Evolutionary conservation across 345 rosid species (phyloP), one percentile per base, ranked within the genome.

Genomic region (Trapa bicornis): DNA sequence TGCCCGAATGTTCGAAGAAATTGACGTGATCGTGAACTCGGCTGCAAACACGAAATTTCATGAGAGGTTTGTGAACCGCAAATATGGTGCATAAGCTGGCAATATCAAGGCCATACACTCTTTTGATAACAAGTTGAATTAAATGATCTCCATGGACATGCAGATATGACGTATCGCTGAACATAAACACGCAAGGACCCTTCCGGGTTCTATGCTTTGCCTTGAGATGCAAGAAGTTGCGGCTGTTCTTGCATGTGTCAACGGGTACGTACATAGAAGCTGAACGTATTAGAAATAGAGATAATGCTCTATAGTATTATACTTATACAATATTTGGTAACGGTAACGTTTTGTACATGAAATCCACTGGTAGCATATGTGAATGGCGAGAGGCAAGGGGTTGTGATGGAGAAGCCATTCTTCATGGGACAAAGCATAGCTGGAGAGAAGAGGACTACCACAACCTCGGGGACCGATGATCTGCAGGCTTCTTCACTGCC

Each of bases 221-320:
- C 7, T 61, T 72, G 75, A 57, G 65, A 5, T 71, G 67, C 75
- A 66, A 73, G 47, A 72, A 84, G 63, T 72, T 79, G 1, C 50
- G 65, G 36, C 71, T 77, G 60, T 66, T 82, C 65, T 48, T 77
- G 36, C 75, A 80, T 2, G 65, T 81, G 36, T 76, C 77, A 60
- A 69, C 77, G 0, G 61, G 75, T 72, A 41, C 15, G 72, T n/a
- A 65, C 7, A 56, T 16, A 22, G 29, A 22, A 22, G 29, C 29
- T 22, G 29, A 22, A 22, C 0, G 29, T 22, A 22, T 22, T 22
- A 22, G 29, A 22, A 22, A 22, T 22, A 22, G 29, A 22, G 29
- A 22, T 22, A 0, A 22, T 22, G 29, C 29, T 22, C 29, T 22
- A 22, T 22, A 22, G 29, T 22, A 22, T 22, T 22, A 22, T 22